Percentiles rank a stretch among this genome's conserved stretches.
Evolutionary conservation across 2,329 filamentous ascomycete genomes (phyloP).

Genomic region (Colletotrichum sp.): DNA sequence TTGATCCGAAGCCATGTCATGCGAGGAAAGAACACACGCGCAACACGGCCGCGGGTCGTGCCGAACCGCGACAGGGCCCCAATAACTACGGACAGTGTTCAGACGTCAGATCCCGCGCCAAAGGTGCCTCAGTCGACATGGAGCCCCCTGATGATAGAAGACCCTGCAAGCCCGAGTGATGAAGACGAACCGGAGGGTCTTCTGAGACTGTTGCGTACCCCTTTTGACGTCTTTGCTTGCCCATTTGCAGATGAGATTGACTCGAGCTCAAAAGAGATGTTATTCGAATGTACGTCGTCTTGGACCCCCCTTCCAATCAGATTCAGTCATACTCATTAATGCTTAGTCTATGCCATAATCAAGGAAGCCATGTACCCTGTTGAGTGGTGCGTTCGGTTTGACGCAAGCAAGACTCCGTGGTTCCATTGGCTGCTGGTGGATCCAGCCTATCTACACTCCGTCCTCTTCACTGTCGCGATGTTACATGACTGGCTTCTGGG

Average conservation of each 20-base stretch:
- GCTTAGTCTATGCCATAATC: background rate
- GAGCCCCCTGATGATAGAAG: background rate
- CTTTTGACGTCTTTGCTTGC: conserved; percentile 28
- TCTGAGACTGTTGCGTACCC: background rate
- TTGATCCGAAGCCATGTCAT: conserved; percentile 23
- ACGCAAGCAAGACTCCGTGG: conserved; percentile 26
- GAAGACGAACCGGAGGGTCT: background rate
- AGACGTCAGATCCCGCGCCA: no score
- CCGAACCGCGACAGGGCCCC: background rate
- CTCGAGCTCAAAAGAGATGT: background rate
- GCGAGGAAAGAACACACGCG: conserved; percentile 20
- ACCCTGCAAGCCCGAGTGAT: background rate
- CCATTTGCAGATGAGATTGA: conserved; percentile 23
- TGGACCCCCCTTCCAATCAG: background rate
- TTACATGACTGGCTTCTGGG: conserved; percentile 13
- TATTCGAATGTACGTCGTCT: conserved; percentile 8
- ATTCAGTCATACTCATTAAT: background rate
- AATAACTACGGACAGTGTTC: background rate
- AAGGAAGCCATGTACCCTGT: conserved; percentile 31
- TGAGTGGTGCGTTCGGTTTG: conserved; percentile 30
- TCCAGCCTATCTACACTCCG: conserved; percentile 26
- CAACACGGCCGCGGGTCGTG: background rate
- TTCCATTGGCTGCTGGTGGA: conserved; percentile 33
- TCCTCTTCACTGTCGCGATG: conserved; percentile 29
- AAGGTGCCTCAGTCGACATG: background rate